A percentile compares a stretch with the other conserved stretches of the same genome.
Conservation (phyloP, 495 filamentous ascomycete species). For the Hypoxylon fragiforme region DNA sequence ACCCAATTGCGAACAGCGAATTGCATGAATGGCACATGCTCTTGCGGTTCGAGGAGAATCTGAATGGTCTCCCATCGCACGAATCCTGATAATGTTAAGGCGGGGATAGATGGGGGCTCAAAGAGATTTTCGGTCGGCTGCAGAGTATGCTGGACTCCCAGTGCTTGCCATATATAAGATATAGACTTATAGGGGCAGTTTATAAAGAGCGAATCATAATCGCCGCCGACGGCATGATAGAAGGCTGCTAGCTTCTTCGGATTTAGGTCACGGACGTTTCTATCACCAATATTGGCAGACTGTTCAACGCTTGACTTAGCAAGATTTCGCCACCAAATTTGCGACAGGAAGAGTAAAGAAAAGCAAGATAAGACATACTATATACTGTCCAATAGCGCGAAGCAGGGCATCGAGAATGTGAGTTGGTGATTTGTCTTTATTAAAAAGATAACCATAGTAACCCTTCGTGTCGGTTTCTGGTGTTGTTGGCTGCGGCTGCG, state of each 20-base stretch:
- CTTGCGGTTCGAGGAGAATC: conserved; percentile 81
- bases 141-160: conserved; percentile 84
- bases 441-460: conserved; percentile 86
- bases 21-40: conserved; percentile 83
- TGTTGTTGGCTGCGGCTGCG: conserved; percentile 8
- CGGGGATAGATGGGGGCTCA: conserved; percentile 74
- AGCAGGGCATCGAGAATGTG: conserved; percentile 76
- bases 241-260: conserved; percentile 85
- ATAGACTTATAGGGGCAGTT: conserved; percentile 72
- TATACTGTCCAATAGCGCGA: conserved; percentile 74
- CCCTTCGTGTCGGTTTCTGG: conserved; percentile 33
- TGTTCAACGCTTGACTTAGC: conserved; percentile 31
- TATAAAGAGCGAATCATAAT: conserved; percentile 87
- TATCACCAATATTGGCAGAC: conserved; percentile 67
- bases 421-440: conserved; percentile 75
- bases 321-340: not conserved
- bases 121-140: conserved; percentile 73
- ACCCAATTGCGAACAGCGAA: conserved; percentile 76
- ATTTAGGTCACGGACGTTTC: conserved; percentile 65
- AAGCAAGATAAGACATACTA: conserved; percentile 62
- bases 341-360: conserved; percentile 8
- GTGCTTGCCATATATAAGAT: conserved; percentile 87
- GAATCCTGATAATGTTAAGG: conserved; percentile 80
- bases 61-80: conserved; percentile 94
- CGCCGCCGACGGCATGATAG: conserved; percentile 84